Conservation (phyloP, 768 basidiomycete species). For the Calvatia gigantea region DNA sequence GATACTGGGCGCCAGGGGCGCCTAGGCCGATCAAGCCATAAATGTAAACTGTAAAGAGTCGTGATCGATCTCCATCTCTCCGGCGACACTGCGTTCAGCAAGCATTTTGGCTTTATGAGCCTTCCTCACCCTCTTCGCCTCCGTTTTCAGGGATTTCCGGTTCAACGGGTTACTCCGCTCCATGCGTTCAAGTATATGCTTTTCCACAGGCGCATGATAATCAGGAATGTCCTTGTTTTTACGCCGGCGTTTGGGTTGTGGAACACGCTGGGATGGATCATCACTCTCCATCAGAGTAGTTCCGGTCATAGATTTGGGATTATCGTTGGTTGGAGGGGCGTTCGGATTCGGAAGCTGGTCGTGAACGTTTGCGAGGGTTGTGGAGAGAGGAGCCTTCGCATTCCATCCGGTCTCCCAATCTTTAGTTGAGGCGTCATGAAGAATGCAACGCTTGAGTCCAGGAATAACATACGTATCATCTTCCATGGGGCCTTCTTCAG, state of each 20-base stretch:
- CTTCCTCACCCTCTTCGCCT: conserved; percentile 59
- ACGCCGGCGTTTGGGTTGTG: conserved; percentile 59
- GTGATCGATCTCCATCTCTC: conserved; percentile 47
- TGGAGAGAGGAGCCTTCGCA: conserved; percentile 30
- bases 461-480: conserved; percentile 29
- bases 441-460: not conserved
- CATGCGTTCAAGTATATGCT: conserved; percentile 43
- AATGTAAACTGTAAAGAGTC: conserved; percentile 45
- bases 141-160: conserved; percentile 58
- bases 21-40: conserved; percentile 35
- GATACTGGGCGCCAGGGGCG: too few relatives aligned
- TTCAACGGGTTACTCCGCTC: conserved; percentile 57
- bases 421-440: conserved; percentile 14
- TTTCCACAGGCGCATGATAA: conserved; percentile 46
- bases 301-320: conserved; percentile 8
- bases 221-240: conserved; percentile 51
- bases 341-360: conserved; percentile 30
- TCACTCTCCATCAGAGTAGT: conserved; percentile 16
- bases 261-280: conserved; percentile 23
- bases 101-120: conserved; percentile 30
- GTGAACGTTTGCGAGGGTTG: conserved; percentile 35
- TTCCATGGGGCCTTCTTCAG: conserved; percentile 40
- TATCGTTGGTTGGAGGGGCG: too few relatives aligned
- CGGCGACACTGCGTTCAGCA: conserved; percentile 9
- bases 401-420: conserved; percentile 29